Evolutionary conservation across 345 rosid genomes (phyloP).

Genomic region (Ceriops decandra): DNA sequence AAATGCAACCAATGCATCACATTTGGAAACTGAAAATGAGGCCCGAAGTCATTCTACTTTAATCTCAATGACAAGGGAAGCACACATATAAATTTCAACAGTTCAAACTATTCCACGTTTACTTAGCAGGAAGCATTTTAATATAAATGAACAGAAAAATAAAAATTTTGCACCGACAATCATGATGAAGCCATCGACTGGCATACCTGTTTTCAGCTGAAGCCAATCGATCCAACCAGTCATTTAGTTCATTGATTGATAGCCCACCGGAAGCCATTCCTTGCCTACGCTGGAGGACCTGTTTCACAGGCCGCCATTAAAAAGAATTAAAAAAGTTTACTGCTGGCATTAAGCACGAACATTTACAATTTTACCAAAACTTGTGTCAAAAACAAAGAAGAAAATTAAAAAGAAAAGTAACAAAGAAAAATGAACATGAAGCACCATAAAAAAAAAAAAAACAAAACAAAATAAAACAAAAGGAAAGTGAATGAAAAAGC

Average conservation of each 20-base stretch:
- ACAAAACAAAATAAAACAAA: not conserved
- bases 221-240: slow-evolving; percentile 76
- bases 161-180: too few species aligned
- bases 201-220: slow-evolving; percentile 66
- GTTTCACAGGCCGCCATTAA: not conserved
- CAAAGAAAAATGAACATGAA: too few species aligned
- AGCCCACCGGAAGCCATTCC: slow-evolving; percentile 74
- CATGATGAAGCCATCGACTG: slow-evolving; percentile 1
- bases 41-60: too few species aligned
- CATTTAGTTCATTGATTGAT: slow-evolving; percentile 68
- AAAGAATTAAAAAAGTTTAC: too few species aligned
- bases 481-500: not conserved
- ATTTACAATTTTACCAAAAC: not conserved
- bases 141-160: too few species aligned
- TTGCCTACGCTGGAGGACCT: slow-evolving; percentile 82
- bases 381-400: not conserved
- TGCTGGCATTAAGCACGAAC: too few species aligned
- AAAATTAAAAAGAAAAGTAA: too few species aligned
- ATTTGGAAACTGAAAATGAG: too few species aligned
- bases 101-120: not conserved
- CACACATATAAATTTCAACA: not conserved
- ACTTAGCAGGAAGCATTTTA: too few species aligned
- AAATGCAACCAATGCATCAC: too few species aligned
- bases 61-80: too few species aligned
- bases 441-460: not conserved